Evolutionary conservation across 2,329 filamentous ascomycete species (phyloP).

Genomic region (Davidsoniella eucalypti): DNA sequence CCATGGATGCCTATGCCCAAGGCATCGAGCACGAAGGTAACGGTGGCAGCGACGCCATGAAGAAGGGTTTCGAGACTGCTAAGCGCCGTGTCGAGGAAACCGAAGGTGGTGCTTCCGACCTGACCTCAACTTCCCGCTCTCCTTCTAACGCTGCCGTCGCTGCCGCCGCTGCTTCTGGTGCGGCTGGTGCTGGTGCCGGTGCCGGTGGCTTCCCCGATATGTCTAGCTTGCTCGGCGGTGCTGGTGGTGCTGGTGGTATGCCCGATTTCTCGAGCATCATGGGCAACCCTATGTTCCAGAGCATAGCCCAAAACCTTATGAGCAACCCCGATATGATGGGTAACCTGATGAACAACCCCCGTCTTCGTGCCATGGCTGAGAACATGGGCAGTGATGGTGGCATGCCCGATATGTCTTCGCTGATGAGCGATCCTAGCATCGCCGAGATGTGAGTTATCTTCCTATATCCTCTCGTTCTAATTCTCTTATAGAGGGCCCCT

Average conservation of each 20-base stretch:
- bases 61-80: constrained; percentile 88
- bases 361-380: constrained; percentile 72
- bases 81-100: constrained; percentile 76
- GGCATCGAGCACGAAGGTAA: constrained; percentile 90
- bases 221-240: constrained; percentile 55
- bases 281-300: constrained; percentile 96
- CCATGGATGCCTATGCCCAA: constrained; percentile 85
- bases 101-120: constrained; percentile 33
- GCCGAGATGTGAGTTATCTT: constrained; percentile 66
- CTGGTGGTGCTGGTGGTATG: constrained; percentile 59
- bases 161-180: constrained; percentile 18
- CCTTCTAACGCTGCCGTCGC: constrained; percentile 19
- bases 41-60: constrained; percentile 92
- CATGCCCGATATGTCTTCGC: constrained; percentile 68
- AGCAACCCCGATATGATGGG: constrained; percentile 84
- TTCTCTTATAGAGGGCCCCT: not conserved
- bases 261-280: constrained; percentile 76
- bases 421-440: constrained; percentile 88
- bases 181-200: constrained; percentile 16
- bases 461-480: not conserved
- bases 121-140: not conserved
- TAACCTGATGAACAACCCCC: constrained; percentile 89
- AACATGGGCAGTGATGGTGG: constrained; percentile 57
- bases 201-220: constrained; percentile 54
- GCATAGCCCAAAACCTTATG: constrained; percentile 96